Percentiles rank a stretch among this genome's conserved stretches.
These are phyloP conservation scores for Camellia sinensis DNA, from an alignment of 148 eudicot genomes.

Conservation along the genomic window DNA sequence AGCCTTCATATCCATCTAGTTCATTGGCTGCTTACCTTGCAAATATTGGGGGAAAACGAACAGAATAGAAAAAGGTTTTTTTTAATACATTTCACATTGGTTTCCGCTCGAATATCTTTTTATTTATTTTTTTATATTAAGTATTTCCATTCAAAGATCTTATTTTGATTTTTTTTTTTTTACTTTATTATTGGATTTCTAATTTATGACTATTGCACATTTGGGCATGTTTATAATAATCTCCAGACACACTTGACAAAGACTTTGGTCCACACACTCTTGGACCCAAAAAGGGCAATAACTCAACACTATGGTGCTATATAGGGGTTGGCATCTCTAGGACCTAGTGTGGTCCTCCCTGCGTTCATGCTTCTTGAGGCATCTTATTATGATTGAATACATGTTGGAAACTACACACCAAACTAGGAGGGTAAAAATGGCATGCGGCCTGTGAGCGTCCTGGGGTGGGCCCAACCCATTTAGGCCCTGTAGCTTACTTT, in stretches of 20 bases:
- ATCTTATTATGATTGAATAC: background rate
- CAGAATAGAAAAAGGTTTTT: background rate
- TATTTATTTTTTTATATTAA: too few relatives aligned
- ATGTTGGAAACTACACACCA: background rate
- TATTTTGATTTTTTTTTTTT: background rate
- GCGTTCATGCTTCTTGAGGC: background rate
- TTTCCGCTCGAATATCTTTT: too few relatives aligned
- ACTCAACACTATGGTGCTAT: conserved; percentile 86
- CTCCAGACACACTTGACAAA: conserved; percentile 75
- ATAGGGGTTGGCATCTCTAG: conserved; percentile 75
- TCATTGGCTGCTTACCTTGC: background rate
- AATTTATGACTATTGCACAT: conserved; percentile 36
- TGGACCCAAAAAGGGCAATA: conserved; percentile 71
- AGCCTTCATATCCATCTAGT: background rate
- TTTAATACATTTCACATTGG: background rate
- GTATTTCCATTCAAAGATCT: background rate
- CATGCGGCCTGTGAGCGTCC: too few relatives aligned
- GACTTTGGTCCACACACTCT: conserved; percentile 64
- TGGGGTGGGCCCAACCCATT: too few relatives aligned
- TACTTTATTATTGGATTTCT: background rate
- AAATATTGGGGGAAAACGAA: background rate
- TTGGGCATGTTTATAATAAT: conserved; percentile 60
- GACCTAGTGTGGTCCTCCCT: conserved; percentile 60
- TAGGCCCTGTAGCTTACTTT: too few relatives aligned
- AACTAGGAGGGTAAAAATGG: too few relatives aligned